phyloP scores from a whole-genome alignment of 2,329 filamentous ascomycete species.

The Fusarium brevicatenulatum region DNA sequence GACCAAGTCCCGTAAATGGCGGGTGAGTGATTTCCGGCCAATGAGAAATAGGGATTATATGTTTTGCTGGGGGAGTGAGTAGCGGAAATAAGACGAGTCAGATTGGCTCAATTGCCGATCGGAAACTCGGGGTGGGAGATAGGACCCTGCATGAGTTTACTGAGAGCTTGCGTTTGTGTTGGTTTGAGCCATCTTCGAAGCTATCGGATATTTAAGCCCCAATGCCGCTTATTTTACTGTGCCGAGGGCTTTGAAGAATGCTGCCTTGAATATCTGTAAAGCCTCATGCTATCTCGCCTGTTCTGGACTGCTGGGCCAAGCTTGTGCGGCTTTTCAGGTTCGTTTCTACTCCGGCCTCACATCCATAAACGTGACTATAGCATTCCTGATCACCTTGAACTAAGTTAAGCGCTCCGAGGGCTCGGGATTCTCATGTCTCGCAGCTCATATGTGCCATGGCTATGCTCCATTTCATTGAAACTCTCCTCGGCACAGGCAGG shows the following conservation, averaged over 20 bases:
- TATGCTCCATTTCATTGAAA: background rate
- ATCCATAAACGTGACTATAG: background rate
- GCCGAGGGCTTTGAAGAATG: conserved; percentile 1
- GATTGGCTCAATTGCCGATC: conserved; percentile 35
- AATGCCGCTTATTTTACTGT: background rate
- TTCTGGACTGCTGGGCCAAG: background rate
- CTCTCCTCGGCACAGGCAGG: background rate
- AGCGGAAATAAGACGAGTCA: conserved; percentile 31
- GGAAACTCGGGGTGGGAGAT: conserved; percentile 4
- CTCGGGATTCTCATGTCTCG: conserved; percentile 3
- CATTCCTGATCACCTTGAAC: background rate
- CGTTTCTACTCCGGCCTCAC: background rate
- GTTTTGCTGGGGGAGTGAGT: conserved; percentile 1
- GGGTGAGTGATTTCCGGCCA: conserved; percentile 2
- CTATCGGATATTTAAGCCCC: background rate
- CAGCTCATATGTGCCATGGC: background rate
- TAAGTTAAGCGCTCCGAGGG: background rate
- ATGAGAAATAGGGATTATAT: background rate
- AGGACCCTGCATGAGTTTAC: conserved; percentile 34
- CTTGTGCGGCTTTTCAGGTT: background rate
- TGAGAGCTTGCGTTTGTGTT: conserved; percentile 2
- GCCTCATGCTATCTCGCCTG: background rate
- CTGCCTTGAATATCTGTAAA: background rate
- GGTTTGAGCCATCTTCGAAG: conserved; percentile 10
- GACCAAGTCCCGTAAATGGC: background rate